Evolutionary conservation across 2,329 filamentous ascomycete species (phyloP).

Genomic region (Colletotrichum musicola): DNA sequence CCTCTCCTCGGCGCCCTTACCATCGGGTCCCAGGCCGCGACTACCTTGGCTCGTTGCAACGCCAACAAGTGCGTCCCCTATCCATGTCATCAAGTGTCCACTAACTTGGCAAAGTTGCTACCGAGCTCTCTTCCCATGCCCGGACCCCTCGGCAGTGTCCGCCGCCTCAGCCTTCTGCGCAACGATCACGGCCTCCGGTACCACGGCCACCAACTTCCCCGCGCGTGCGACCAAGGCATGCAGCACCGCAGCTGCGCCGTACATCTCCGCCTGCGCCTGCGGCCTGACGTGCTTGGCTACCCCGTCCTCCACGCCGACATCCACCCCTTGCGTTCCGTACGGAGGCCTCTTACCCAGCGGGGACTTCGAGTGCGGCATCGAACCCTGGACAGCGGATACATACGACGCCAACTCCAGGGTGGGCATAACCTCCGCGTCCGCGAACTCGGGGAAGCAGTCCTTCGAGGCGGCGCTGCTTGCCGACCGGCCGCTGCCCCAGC

Average conservation of each 20-base stretch:
- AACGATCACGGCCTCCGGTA: conserved; percentile 40
- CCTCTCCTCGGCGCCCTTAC: not conserved
- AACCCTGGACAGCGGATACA: conserved; percentile 40
- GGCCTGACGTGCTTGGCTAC: conserved; percentile 39
- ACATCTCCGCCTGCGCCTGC: conserved; percentile 42
- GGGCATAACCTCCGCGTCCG: not conserved
- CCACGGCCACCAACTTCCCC: conserved; percentile 41
- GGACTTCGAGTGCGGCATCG: conserved; percentile 27
- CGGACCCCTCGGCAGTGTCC: conserved; percentile 37
- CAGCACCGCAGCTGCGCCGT: conserved; percentile 35
- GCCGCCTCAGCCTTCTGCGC: conserved; percentile 41
- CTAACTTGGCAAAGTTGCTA: conserved; percentile 34
- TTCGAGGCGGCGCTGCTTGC: conserved; percentile 7
- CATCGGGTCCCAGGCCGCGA: not conserved
- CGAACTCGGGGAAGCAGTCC: conserved; percentile 2
- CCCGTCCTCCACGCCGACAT: conserved; percentile 13
- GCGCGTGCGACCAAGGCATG: conserved; percentile 41
- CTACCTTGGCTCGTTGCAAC: conserved; percentile 3
- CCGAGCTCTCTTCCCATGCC: conserved; percentile 43
- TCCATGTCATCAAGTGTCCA: too few species aligned
- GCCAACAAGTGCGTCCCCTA: conserved; percentile 13
- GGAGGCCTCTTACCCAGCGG: conserved; percentile 23
- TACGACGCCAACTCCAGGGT: conserved; percentile 32
- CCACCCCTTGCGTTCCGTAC: conserved; percentile 21
- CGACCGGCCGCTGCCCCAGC: conserved; percentile 1